Percentiles rank a stretch among this genome's conserved stretches.
Evolutionary conservation across 1,139 yeast species (phyloP).

Genomic region (Schizosaccharomyces versatilis): DNA sequence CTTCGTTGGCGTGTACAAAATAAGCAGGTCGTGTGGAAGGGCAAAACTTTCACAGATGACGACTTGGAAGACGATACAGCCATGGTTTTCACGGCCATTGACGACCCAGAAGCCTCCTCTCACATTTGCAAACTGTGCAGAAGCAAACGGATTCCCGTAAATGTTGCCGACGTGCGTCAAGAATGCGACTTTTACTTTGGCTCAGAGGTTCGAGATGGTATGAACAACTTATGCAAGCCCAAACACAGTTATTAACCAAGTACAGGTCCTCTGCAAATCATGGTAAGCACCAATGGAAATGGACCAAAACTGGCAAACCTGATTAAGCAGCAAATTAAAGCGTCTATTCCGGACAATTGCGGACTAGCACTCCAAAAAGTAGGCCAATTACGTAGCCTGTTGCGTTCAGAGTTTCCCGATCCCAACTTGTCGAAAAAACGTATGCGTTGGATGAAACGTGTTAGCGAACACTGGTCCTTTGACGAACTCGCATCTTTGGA

Average conservation of each 20-base stretch:
- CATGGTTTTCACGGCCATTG: conserved; percentile 53
- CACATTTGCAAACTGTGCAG: conserved; percentile 41
- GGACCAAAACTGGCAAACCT: conserved; percentile 55
- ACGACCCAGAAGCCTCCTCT: conserved; percentile 41
- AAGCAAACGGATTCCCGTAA: conserved; percentile 33
- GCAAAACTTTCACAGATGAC: conserved; percentile 26
- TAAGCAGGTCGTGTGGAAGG: conserved; percentile 23
- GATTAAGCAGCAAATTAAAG: conserved; percentile 37
- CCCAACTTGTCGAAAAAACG: conserved; percentile 9
- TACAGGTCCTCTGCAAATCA: conserved; percentile 47
- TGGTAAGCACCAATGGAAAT: conserved; percentile 68
- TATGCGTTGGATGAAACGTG: conserved; percentile 13
- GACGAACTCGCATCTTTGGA: conserved; percentile 11
- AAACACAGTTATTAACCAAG: too few relatives aligned
- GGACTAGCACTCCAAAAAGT: conserved; percentile 43
- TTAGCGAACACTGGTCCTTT: conserved; percentile 13
- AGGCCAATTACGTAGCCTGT: conserved; percentile 32
- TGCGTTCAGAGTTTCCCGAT: conserved; percentile 23
- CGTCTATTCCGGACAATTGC: conserved; percentile 14
- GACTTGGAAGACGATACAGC: conserved; percentile 17
- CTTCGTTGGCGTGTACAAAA: conserved; percentile 17
- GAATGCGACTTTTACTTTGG: conserved; percentile 76
- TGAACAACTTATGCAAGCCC: too few relatives aligned
- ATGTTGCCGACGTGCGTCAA: conserved; percentile 67
- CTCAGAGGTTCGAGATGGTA: conserved; percentile 37